Conservation (phyloP, 495 filamentous ascomycete species). For the Xylaria scruposa region DNA sequence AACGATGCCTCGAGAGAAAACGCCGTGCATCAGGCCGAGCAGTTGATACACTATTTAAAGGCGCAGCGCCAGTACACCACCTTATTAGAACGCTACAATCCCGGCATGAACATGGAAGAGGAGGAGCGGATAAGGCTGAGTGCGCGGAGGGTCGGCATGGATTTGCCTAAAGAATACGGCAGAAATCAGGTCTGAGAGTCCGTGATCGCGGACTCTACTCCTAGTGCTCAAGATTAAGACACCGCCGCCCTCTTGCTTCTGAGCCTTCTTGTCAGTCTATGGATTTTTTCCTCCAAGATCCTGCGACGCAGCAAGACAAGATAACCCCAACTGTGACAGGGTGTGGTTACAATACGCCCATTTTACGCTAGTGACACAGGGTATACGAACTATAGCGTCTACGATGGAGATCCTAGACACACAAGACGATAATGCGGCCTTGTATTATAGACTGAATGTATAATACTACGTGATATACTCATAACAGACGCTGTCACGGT, state of each 20-base stretch:
- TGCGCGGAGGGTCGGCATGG: constrained; percentile 86
- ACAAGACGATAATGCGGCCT: background rate
- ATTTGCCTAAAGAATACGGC: constrained; percentile 69
- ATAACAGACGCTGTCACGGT: background rate
- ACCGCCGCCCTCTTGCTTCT: background rate
- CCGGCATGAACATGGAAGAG: constrained; percentile 81
- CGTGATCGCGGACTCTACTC: background rate
- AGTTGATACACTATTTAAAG: constrained; percentile 77
- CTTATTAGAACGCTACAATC: constrained; percentile 90
- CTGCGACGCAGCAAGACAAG: background rate
- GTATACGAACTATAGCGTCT: background rate
- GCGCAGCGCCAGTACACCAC: constrained; percentile 83
- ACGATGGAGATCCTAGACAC: background rate
- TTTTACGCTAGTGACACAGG: background rate
- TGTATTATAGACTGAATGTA: constrained; percentile 6
- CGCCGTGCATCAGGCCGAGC: constrained; percentile 67
- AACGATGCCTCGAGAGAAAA: constrained; percentile 35
- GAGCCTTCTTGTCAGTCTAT: background rate
- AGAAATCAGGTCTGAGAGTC: constrained; percentile 16
- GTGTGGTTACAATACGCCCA: no score
- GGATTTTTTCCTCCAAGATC: background rate
- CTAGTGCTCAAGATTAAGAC: background rate
- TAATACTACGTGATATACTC: background rate
- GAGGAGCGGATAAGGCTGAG: constrained; percentile 84
- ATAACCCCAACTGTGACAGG: no score